These are phyloP conservation scores for Aspergillus spinulosporus DNA, from an alignment of 2,329 filamentous ascomycete species.

Conservation along the genomic window DNA sequence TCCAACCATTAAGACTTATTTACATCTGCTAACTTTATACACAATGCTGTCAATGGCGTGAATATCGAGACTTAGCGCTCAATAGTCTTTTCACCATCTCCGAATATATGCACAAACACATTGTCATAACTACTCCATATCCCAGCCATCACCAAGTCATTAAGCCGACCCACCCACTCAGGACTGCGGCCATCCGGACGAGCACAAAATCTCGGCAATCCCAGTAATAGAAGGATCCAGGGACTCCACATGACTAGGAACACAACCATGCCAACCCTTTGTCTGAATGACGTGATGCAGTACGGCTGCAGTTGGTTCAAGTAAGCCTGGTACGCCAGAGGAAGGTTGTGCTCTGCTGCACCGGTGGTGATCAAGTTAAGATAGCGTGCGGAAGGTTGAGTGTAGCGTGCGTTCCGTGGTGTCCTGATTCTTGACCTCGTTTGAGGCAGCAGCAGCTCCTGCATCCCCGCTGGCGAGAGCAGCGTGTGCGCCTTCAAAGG, in stretches of 20 bases:
- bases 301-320: constrained; percentile 70
- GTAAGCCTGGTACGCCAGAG: constrained; percentile 73
- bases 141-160: constrained; percentile 55
- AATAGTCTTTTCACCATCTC: constrained; percentile 75
- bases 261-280: constrained; percentile 64
- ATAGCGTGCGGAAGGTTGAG: constrained; percentile 82
- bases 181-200: constrained; percentile 69
- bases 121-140: constrained; percentile 67
- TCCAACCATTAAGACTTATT: neutral
- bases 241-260: constrained; percentile 64
- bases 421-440: constrained; percentile 42
- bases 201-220: constrained; percentile 50
- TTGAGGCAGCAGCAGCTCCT: constrained; percentile 15
- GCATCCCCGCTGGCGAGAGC: constrained; percentile 60
- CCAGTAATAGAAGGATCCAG: constrained; percentile 55
- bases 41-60: neutral
- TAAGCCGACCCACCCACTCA: constrained; percentile 60
- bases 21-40: neutral
- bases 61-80: constrained; percentile 2
- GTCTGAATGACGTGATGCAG: constrained; percentile 64
- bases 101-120: constrained; percentile 68
- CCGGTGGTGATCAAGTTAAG: constrained; percentile 76
- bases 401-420: constrained; percentile 68
- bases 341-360: constrained; percentile 76
- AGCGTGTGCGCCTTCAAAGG: constrained; percentile 85